Conservation (phyloP, 495 filamentous ascomycete species). For the Rostrohypoxylon terebratum region DNA sequence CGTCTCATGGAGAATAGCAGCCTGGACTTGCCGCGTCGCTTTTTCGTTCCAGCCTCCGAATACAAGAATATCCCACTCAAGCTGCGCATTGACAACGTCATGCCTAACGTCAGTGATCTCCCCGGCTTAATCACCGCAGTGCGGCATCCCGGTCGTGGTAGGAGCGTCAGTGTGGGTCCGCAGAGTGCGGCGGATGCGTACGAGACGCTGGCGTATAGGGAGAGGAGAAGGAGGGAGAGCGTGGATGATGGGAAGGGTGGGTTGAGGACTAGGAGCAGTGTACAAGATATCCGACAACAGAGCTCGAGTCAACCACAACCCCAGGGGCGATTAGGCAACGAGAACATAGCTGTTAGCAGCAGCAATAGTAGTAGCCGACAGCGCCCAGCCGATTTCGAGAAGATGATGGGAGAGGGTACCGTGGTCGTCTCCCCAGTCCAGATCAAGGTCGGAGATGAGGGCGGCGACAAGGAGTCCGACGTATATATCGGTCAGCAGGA, state of each 20-base stretch:
- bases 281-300: slow-evolving; percentile 31
- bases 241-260: slow-evolving; percentile 48
- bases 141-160: slow-evolving; percentile 74
- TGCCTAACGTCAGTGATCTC: slow-evolving; percentile 86
- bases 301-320: slow-evolving; percentile 12
- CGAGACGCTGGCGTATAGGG: slow-evolving; percentile 92
- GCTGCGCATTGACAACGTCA: slow-evolving; percentile 83
- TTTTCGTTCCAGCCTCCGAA: slow-evolving; percentile 90
- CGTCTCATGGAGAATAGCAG: slow-evolving; percentile 84
- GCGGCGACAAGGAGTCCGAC: slow-evolving; percentile 46
- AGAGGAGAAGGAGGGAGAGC: slow-evolving; percentile 83
- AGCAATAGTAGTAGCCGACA: slow-evolving; percentile 23
- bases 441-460: slow-evolving; percentile 44
- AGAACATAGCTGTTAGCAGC: slow-evolving; percentile 45
- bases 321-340: slow-evolving; percentile 6
- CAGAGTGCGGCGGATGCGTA: slow-evolving; percentile 97
- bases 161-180: slow-evolving; percentile 91
- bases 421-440: slow-evolving; percentile 55
- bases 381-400: slow-evolving; percentile 70
- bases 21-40: slow-evolving; percentile 81
- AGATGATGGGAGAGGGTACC: slow-evolving; percentile 74
- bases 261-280: slow-evolving; percentile 32
- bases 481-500: slow-evolving; percentile 57
- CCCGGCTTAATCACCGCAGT: slow-evolving; percentile 82
- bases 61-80: slow-evolving; percentile 86